These are phyloP conservation scores for Carnegiea gigantea DNA, from an alignment of 179 eudicot genomes.

Conservation along the genomic window DNA sequence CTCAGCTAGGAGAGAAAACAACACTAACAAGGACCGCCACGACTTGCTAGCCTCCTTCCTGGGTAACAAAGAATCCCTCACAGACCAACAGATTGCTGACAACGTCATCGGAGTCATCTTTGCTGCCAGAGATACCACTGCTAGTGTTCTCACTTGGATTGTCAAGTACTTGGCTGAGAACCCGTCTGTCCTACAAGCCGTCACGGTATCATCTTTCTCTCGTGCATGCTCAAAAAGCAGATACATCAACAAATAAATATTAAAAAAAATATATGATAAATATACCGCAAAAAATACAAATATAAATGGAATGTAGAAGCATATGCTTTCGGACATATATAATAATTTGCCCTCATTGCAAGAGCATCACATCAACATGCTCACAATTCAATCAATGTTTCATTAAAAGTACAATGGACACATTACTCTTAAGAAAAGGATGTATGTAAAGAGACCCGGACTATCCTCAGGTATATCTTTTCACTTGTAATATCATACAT, in stretches of 20 bases:
- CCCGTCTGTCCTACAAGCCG: conserved; percentile 63
- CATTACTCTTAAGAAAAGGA: background rate
- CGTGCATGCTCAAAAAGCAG: no score
- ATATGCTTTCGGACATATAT: no score
- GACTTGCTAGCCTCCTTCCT: conserved; percentile 74
- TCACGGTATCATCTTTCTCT: conserved; percentile 47
- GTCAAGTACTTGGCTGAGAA: conserved; percentile 74
- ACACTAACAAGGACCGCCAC: conserved; percentile 32
- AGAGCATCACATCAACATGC: background rate
- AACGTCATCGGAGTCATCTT: conserved; percentile 84
- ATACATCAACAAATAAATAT: no score
- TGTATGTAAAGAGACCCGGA: background rate
- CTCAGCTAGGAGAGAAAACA: conserved; percentile 41
- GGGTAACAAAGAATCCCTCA: conserved; percentile 64
- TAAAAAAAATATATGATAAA: no score
- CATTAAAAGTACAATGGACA: background rate
- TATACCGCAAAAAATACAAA: no score
- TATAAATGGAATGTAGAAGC: no score
- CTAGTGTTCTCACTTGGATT: conserved; percentile 83
- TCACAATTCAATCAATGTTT: background rate
- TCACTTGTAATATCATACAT: background rate
- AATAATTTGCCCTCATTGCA: no score
- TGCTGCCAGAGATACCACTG: conserved; percentile 88
- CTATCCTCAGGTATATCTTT: background rate
- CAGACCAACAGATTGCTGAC: conserved; percentile 79